Percentiles rank a stretch among this genome's conserved stretches.
Evolutionary conservation across 805 yeast species (phyloP).

Genomic region (Sugiyamaella boreocaroliniensis): DNA sequence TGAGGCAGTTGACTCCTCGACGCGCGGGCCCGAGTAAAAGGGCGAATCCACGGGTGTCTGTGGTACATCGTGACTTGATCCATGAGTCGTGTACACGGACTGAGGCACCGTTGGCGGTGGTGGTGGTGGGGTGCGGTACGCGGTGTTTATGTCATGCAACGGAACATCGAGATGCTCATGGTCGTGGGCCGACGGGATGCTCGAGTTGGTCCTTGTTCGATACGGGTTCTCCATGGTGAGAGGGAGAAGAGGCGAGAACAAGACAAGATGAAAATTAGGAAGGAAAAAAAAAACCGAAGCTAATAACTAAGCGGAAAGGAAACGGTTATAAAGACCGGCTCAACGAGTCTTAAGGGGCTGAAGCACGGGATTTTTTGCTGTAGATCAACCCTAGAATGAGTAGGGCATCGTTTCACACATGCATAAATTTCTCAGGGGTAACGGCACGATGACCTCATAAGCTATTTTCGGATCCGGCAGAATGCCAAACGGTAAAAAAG

Average conservation of each 20-base stretch:
- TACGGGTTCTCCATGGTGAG: not conserved
- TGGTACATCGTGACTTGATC: not conserved
- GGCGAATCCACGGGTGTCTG: not conserved
- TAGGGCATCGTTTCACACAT: too few species aligned
- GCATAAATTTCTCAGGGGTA: too few species aligned
- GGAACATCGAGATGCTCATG: not conserved
- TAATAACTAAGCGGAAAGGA: too few species aligned
- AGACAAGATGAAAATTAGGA: not conserved
- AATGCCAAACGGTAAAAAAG: too few species aligned
- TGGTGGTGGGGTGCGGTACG: not conserved
- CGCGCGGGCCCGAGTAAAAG: not conserved
- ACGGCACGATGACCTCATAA: too few species aligned
- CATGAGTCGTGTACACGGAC: not conserved
- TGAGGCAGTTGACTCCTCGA: not conserved
- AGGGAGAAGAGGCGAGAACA: not conserved
- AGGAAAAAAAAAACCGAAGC: too few species aligned
- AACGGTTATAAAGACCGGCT: too few species aligned
- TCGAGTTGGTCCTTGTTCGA: not conserved
- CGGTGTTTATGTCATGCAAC: not conserved
- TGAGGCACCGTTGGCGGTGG: not conserved
- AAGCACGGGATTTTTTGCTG: too few species aligned
- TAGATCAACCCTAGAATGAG: too few species aligned
- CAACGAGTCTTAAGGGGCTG: too few species aligned
- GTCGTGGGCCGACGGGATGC: not conserved
- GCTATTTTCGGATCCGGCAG: too few species aligned